A percentile compares a stretch with the other conserved stretches of the same genome.
phyloP scores from a whole-genome alignment of 352 stramenopile genomes.

The Globisporangium paddicum region DNA sequence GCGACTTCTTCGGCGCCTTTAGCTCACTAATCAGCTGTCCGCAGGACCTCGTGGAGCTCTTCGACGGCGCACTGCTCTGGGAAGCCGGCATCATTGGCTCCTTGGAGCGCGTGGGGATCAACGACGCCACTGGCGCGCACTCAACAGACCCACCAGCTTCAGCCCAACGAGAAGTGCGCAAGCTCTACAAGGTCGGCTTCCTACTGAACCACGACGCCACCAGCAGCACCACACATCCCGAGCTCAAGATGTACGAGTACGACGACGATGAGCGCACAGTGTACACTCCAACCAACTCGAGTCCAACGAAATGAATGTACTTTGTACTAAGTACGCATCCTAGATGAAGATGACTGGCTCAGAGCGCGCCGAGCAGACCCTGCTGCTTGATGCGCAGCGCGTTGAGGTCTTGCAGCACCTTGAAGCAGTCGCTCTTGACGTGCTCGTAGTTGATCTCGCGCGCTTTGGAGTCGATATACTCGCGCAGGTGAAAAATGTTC shows the following conservation, averaged over 20 bases:
- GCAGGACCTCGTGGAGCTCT: background rate
- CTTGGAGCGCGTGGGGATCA: slow-evolving; percentile 1
- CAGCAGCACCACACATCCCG: background rate
- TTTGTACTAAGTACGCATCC: background rate
- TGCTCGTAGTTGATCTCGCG: slow-evolving; percentile 88
- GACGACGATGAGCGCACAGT: slow-evolving; percentile 3
- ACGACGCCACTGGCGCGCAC: slow-evolving; percentile 1
- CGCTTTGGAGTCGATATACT: slow-evolving; percentile 87
- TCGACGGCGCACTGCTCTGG: slow-evolving; percentile 5
- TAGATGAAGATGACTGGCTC: background rate
- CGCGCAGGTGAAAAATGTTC: slow-evolving; percentile 90
- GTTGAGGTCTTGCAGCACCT: slow-evolving; percentile 72
- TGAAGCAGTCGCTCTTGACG: slow-evolving; percentile 79
- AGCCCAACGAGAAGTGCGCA: background rate
- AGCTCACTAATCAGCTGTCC: background rate
- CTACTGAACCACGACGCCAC: slow-evolving; percentile 2
- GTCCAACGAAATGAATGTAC: background rate
- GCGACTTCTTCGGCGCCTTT: slow-evolving; percentile 14
- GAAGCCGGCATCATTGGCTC: slow-evolving; percentile 3
- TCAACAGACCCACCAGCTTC: background rate
- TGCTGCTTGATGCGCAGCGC: slow-evolving; percentile 59
- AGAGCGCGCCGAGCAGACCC: slow-evolving; percentile 22
- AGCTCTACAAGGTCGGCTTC: slow-evolving; percentile 8
- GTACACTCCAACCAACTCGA: background rate
- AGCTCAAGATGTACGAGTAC: slow-evolving; percentile 6